Conservation (phyloP, 306 rosid species). For the Dalbergia oliveri region DNA sequence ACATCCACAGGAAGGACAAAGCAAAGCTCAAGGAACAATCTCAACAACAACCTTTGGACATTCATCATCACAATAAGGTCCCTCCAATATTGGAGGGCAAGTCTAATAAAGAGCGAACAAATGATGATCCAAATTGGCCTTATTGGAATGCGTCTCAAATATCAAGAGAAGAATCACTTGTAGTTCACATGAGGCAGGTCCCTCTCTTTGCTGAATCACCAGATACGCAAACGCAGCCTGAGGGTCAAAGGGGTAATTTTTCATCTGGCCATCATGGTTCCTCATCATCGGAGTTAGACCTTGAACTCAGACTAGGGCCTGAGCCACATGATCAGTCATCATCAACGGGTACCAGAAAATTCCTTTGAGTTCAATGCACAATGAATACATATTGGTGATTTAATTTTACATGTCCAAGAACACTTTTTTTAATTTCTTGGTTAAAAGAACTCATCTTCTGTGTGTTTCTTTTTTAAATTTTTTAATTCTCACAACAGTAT, state of each 20-base stretch:
- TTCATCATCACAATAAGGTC: no score
- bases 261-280: constrained; percentile 20
- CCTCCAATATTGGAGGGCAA: constrained; percentile 6
- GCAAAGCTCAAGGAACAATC: constrained; percentile 75
- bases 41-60: no score
- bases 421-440: constrained; percentile 4
- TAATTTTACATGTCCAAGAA: constrained; percentile 35
- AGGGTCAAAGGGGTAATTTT: constrained; percentile 36
- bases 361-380: constrained; percentile 58
- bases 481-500: neutral
- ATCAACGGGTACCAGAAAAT: constrained; percentile 60
- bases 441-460: constrained; percentile 21
- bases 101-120: constrained; percentile 4
- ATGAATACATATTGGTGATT: neutral
- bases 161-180: constrained; percentile 31
- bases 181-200: constrained; percentile 48
- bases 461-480: constrained; percentile 12
- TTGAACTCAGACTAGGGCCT: constrained; percentile 86
- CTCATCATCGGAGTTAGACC: constrained; percentile 63
- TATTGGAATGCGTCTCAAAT: constrained; percentile 38
- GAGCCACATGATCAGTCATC: constrained; percentile 66
- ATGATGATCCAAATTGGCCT: constrained; percentile 29
- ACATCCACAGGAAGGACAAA: constrained; percentile 84
- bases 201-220: constrained; percentile 61
- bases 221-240: constrained; percentile 6